Evolutionary conservation across 2,329 filamentous ascomycete genomes (phyloP).

Genomic region (Raffaelea arxii): DNA sequence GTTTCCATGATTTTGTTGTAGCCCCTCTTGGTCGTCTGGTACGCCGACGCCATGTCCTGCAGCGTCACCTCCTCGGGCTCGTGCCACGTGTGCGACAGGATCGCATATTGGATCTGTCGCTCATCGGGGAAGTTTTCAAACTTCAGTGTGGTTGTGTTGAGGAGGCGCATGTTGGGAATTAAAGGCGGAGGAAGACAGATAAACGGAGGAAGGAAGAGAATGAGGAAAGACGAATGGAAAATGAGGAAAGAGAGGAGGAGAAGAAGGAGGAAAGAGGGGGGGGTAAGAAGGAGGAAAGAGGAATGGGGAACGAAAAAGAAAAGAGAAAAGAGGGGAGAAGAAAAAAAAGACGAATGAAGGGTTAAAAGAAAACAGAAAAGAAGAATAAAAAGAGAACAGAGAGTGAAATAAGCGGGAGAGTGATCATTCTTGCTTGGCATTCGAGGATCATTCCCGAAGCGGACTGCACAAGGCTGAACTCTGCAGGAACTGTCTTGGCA

Average conservation of each 20-base stretch:
- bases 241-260: not conserved
- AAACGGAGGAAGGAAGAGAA: not conserved
- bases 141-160: constrained; percentile 10
- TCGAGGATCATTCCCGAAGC: no score
- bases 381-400: no score
- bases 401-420: no score
- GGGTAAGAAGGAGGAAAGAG: no score
- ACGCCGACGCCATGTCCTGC: constrained; percentile 8
- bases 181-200: not conserved
- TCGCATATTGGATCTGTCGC: constrained; percentile 8
- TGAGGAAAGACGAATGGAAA: not conserved
- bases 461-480: no score
- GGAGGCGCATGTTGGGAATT: constrained; percentile 10
- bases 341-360: not conserved
- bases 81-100: constrained; percentile 13
- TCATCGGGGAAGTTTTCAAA: constrained; percentile 8
- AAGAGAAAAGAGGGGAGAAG: no score
- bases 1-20: constrained; percentile 8
- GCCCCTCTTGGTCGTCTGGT: constrained; percentile 4
- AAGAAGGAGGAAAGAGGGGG: not conserved
- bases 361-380: not conserved
- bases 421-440: no score
- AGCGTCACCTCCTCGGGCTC: constrained; percentile 13
- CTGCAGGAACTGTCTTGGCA: not conserved
- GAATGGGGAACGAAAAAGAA: no score